Evolutionary conservation across 192 early-diverging fungal species (phyloP).

Genomic region (Backusella circina): DNA sequence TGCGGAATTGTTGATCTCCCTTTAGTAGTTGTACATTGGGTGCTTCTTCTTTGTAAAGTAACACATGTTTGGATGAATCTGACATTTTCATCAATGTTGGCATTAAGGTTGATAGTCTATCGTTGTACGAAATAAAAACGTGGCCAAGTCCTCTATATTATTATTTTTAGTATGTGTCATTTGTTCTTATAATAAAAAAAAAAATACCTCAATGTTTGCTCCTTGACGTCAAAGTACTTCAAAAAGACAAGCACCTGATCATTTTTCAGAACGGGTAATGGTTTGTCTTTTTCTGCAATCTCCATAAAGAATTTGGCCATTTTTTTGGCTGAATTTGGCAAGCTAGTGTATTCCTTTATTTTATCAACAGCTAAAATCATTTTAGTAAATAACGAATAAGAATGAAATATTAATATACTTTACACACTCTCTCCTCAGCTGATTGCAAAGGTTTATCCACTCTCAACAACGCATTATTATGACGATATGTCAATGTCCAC

Average conservation of each 20-base stretch:
- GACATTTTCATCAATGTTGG: neutral
- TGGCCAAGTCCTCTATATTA: conserved; percentile 1
- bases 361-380: conserved; percentile 26
- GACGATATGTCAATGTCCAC: conserved; percentile 82
- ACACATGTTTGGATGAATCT: neutral
- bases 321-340: neutral
- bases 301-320: conserved; percentile 26
- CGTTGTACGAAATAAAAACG: conserved; percentile 5
- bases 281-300: neutral
- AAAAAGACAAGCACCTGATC: conserved; percentile 68
- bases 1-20: neutral
- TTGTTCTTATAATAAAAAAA: neutral
- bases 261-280: conserved; percentile 6
- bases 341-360: conserved; percentile 14
- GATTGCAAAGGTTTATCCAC: conserved; percentile 67
- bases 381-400: neutral
- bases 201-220: conserved; percentile 56
- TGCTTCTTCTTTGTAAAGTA: neutral
- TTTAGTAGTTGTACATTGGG: neutral
- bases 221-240: conserved; percentile 79
- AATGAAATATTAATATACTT: neutral
- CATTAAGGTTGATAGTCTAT: neutral
- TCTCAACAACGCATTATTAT: conserved; percentile 85
- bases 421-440: conserved; percentile 34
- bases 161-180: neutral